These are phyloP conservation scores for Chenopodium album DNA, from an alignment of 148 eudicot genomes.

Conservation along the genomic window DNA sequence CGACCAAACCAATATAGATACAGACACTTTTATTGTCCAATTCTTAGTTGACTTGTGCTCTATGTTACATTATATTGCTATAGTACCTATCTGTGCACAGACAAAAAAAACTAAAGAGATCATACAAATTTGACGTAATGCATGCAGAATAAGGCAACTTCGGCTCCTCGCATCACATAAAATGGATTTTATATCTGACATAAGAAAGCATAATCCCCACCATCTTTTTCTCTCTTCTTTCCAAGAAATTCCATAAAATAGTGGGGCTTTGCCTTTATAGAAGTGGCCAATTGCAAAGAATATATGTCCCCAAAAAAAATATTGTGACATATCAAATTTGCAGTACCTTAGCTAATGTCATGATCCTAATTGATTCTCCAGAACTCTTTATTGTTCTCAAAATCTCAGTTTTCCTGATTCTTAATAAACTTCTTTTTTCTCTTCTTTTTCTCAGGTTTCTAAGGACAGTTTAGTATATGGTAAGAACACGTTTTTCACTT, in stretches of 20 bases:
- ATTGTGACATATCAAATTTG: neutral
- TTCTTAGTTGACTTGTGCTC: too few relatives aligned
- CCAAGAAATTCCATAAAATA: constrained; percentile 16
- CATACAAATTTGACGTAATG: constrained; percentile 4
- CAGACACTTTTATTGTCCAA: neutral
- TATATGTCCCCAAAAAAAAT: constrained; percentile 10
- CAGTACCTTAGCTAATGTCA: constrained; percentile 10
- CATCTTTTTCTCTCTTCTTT: neutral
- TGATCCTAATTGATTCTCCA: constrained; percentile 4
- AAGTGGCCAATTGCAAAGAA: constrained; percentile 20
- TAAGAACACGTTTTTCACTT: neutral
- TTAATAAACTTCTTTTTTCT: neutral
- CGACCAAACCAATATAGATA: neutral
- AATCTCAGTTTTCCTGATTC: neutral
- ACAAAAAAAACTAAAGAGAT: neutral
- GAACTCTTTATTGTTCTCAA: constrained; percentile 6
- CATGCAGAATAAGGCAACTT: constrained; percentile 8
- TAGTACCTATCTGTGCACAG: neutral
- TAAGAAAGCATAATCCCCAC: neutral
- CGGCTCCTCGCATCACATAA: constrained; percentile 6
- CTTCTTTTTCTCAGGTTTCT: neutral
- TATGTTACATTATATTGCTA: too few relatives aligned
- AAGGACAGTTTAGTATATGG: neutral
- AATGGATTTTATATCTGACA: constrained; percentile 5
- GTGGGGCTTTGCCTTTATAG: constrained; percentile 22